A percentile compares a stretch with the other conserved stretches of the same genome.
These are phyloP conservation scores for Alloascoidea africana DNA, from an alignment of 805 yeast genomes.

Conservation along the genomic window DNA sequence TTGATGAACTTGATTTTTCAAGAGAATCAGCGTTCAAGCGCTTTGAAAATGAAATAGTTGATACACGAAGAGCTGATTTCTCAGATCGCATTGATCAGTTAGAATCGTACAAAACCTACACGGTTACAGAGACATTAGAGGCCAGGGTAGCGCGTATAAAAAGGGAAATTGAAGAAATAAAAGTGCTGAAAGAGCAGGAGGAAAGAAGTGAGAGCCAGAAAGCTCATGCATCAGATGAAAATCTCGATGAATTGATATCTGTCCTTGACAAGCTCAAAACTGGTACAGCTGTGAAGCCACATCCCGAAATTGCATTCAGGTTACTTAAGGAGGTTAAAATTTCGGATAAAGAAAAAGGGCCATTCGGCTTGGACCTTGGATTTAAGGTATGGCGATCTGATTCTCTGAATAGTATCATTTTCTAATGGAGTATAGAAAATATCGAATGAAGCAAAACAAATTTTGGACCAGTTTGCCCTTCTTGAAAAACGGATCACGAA, in stretches of 20 bases:
- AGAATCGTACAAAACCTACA: constrained; percentile 4
- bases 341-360: background rate
- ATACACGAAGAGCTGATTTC: constrained; percentile 7
- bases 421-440: background rate
- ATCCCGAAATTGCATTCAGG: background rate
- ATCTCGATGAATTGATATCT: background rate
- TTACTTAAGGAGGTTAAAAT: background rate
- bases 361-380: too few relatives aligned
- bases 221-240: background rate
- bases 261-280: background rate
- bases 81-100: constrained; percentile 5
- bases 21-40: constrained; percentile 3
- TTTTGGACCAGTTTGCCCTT: constrained; percentile 8
- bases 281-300: background rate
- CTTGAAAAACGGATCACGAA: constrained; percentile 14
- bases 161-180: constrained; percentile 10
- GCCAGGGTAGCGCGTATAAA: constrained; percentile 8
- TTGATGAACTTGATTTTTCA: constrained; percentile 3
- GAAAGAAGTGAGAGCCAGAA: background rate
- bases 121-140: constrained; percentile 6
- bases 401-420: background rate
- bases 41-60: constrained; percentile 8
- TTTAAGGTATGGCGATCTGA: too few relatives aligned
- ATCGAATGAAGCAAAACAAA: constrained; percentile 12
- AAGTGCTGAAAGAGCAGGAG: background rate